Base-by-base conservation (phyloP, 176 grass and related monocot species). In the Paspalum notatum region DNA sequence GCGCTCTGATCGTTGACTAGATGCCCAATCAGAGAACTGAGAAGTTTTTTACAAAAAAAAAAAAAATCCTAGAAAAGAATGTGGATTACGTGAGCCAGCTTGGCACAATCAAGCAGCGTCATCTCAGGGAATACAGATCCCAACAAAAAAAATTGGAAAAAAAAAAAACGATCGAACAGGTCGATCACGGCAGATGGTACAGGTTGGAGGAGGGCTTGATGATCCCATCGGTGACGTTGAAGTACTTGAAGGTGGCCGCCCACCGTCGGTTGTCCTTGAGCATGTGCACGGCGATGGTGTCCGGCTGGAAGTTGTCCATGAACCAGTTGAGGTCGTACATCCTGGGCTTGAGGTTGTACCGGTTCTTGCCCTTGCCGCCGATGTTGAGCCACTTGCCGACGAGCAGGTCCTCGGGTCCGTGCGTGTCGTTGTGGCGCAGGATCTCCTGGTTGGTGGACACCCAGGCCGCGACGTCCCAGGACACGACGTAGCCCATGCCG, bases 401-500 rank as follows among this genome's bases (percentile, higher is more conserved):
- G 82, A 92, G 70, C 55, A 96, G 67, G 56, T 96, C 93, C 93
- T 96, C 93, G 7, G 84, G 70, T 2, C 90, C 93, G n/a, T 71
- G 67, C 65, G 82, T 88, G 52, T 92, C 81, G 84, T 85, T 87
- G 85, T 83, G 25, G 1, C 56, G 74, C 0, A 86, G 66, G 63
- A 91, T 91, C n/a, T 73, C 55, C 59, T 79, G 64, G 78, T 89
- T 85, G 57, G 18, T 15, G 12, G 89, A 82, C 25, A 94, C 85
- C 89, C 92, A 94, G 21, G 0, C 5, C 0, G 90, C 89, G 27
- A 94, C 48, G 84, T 94, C 92, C 92, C 89, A 91, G 1, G 92
- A 94, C 5, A 94, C 67, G 50, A 89, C 41, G 85, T 96, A 96
- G 22, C 93, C 93, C 93, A 95, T 95, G n/a, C 90, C 93, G 53